Evolutionary conservation across 768 basidiomycete species (phyloP), one percentile per base, ranked within the genome.

Genomic region (Gautieria morchelliformis): DNA sequence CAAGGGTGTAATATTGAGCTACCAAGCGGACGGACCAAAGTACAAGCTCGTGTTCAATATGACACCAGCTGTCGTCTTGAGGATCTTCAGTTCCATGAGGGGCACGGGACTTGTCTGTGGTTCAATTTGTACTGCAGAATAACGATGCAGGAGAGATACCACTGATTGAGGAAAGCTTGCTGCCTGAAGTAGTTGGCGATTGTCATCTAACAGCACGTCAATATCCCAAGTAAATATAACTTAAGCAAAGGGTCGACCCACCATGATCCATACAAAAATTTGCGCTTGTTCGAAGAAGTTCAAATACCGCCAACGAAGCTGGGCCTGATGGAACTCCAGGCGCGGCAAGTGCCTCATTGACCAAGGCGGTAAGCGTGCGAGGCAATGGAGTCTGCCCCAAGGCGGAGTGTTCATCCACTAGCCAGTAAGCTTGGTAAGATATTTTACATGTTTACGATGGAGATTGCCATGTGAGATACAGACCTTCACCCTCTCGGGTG

Each of bases 261-360:
- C 88, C 83, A 63, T 92, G 88, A 66, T 93, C 88, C 71, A 89
- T 83, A 68, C 87, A 90, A 17, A 93, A 70, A 69, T 93, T 93
- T 12, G 90, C 90, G 24, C 82, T 82, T 14, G 90, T 82, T 58
- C 90, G 79, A 54, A 93, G 77, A 32, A 90, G 70, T 66, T 92
- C 87, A 59, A 79, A 79, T 22, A 83, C 73, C 10, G 78, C 77
- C 9, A 77, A 64, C 51, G 80, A 74, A 58, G 75, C 77, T n/a
- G 69, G 60, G 30, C 74, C 69, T 54, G 67, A 69, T 5, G 81
- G 80, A 47, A 75, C 72, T 19, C 75, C 61, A 5, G 76, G 66
- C 44, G 76, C 80, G 56, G 76, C 72, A 20, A 85, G 70, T 7
- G 83, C 80, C 42, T 75, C 70, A 37, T 75, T 74, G 27, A 90